Conservation (phyloP, 2,329 filamentous ascomycete genomes). For the Trichoderma endophyticum region DNA sequence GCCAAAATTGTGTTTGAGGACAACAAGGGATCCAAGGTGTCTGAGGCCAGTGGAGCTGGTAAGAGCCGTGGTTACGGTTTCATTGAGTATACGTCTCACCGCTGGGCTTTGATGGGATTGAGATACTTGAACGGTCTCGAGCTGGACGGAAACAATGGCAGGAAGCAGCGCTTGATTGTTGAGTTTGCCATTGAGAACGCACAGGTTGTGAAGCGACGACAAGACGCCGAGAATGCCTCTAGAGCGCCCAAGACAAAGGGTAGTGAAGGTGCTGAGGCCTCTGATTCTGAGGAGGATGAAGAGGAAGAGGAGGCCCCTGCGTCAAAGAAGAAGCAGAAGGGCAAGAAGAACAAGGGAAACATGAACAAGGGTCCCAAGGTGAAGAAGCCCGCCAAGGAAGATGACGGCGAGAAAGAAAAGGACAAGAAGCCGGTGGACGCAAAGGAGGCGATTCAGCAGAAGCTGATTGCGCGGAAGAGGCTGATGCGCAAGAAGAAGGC, state of each 20-base stretch:
- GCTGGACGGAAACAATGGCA: constrained; percentile 60
- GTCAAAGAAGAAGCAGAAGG: constrained; percentile 25
- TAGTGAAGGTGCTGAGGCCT: constrained; percentile 2
- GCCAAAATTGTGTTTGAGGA: constrained; percentile 95
- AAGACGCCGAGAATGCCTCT: constrained; percentile 36
- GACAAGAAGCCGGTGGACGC: constrained; percentile 35
- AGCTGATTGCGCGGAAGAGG: constrained; percentile 82
- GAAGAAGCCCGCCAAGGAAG: constrained; percentile 22
- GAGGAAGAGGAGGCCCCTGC: constrained; percentile 28
- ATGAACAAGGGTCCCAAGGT: constrained; percentile 24
- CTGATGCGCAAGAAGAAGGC: constrained; percentile 70
- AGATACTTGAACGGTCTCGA: constrained; percentile 85
- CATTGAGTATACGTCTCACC: constrained; percentile 91
- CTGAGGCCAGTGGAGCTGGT: constrained; percentile 72
- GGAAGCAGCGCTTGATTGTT: constrained; percentile 85
- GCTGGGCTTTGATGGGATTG: constrained; percentile 90
- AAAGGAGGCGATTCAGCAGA: constrained; percentile 54
- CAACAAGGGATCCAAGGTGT: constrained; percentile 77
- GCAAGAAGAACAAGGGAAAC: constrained; percentile 10
- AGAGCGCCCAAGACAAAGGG: constrained; percentile 28
- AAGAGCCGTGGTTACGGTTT: constrained; percentile 93
- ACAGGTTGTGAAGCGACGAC: constrained; percentile 81
- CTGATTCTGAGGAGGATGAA: not conserved
- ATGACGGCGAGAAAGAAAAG: constrained; percentile 27
- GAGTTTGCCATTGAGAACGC: constrained; percentile 99